Evolutionary conservation across 495 filamentous ascomycete genomes (phyloP), one percentile per base, ranked within the genome.

Genomic region (Penicillium malachiteum): DNA sequence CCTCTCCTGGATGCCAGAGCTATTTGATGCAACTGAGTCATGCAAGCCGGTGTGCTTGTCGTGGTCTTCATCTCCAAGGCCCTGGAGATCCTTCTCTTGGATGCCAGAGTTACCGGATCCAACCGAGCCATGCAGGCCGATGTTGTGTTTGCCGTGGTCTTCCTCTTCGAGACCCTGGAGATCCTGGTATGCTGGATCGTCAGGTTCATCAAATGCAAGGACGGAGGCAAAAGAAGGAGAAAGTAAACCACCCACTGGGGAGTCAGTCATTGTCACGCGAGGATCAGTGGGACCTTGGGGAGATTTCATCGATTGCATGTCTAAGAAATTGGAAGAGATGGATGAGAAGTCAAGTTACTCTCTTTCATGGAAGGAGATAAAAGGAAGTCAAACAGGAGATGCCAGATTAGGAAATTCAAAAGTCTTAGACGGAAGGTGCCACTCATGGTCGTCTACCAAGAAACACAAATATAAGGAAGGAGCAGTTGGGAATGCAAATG

Each of bases 241-340:
- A 35, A 56, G 48, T 3, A 48, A 21, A 9, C 13, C 41, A 41
- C 48, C 47, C 5, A 40, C 17, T 7, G 18, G 17, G 31, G 56
- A 35, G 14, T 59, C 55, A 49, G 55, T 52, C 52, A 58, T 58
- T 11, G 16, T 52, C 34, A 68, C 37, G 33, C 65, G 65, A 46
- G 57, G 60, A 57, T 68, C 65, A 16, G 59, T 37, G 17, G 21
- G 42, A 11, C 65, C 65, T 40, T 66, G 34, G 17, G 65, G 65
- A 31, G 42, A 43, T 52, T 52, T 66, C 43, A 66, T 57, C 11
- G 57, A 62, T 16, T 31, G n/a, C 65, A 68, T 68, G 14, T 10
- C 33, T 37, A 32, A 32, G 33, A 14, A 17, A 13, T 40, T 30
- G 26, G 4, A 7, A 16, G 14, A n/a, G 13, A 32, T n/a, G 14